These are phyloP conservation scores for Margaritispora aquatica DNA, from an alignment of 495 filamentous ascomycete species.

Conservation along the genomic window DNA sequence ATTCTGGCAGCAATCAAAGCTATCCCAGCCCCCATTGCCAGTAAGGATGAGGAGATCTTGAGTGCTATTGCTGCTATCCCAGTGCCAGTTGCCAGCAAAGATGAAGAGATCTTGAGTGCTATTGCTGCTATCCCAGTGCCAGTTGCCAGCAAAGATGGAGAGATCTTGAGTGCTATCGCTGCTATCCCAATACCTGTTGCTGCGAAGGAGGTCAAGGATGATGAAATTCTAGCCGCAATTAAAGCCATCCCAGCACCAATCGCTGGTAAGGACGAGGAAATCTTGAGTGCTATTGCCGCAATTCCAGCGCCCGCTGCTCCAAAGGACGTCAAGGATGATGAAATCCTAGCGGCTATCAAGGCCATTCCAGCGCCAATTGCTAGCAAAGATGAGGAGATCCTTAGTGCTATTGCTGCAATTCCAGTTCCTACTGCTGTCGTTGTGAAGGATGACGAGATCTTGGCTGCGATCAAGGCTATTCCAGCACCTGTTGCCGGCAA, in stretches of 20 bases:
- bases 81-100: not conserved
- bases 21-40: not conserved
- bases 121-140: not conserved
- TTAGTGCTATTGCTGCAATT: too few species aligned
- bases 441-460: not conserved
- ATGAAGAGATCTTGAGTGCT: constrained; percentile 1
- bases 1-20: not conserved
- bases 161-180: not conserved
- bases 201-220: constrained; percentile 7
- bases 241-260: too few species aligned
- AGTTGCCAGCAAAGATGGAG: not conserved
- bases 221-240: constrained; percentile 13
- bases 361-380: too few species aligned
- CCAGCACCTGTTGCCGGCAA: not conserved
- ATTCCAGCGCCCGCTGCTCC: too few species aligned
- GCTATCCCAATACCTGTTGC: constrained; percentile 2
- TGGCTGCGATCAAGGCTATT: not conserved
- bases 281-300: too few species aligned
- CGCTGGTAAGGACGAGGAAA: too few species aligned
- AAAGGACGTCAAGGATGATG: constrained; percentile 9
- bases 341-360: constrained; percentile 8
- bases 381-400: too few species aligned
- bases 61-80: not conserved
- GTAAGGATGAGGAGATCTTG: not conserved
- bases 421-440: too few species aligned